Evolutionary conservation across 306 rosid genomes (phyloP).

Genomic region (Biancaea sappan): DNA sequence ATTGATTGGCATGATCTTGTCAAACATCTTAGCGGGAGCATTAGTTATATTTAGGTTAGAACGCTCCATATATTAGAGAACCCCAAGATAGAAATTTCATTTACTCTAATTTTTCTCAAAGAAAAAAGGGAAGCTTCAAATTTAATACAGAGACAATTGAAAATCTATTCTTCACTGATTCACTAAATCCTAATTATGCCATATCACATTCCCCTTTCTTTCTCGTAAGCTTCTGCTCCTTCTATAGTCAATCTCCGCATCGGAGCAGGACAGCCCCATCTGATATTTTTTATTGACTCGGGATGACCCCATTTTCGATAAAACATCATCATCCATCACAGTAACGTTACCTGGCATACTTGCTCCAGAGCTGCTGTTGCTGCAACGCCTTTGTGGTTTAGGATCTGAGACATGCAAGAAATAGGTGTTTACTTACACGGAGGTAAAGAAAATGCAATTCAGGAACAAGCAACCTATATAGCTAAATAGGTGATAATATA

Average conservation of each 20-base stretch:
- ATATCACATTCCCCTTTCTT: conserved; percentile 59
- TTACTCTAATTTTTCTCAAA: conserved; percentile 6
- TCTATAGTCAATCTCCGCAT: conserved; percentile 95
- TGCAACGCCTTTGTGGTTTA: conserved; percentile 53
- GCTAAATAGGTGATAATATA: no score
- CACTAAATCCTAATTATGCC: conserved; percentile 57
- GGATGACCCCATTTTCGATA: conserved; percentile 68
- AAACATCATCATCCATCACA: conserved; percentile 55
- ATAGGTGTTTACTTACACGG: conserved; percentile 31
- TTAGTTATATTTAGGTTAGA: conserved; percentile 79
- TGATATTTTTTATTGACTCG: conserved; percentile 65
- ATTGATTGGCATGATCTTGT: conserved; percentile 54
- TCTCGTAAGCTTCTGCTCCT: conserved; percentile 88
- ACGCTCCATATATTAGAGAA: conserved; percentile 63
- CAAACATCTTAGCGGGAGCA: conserved; percentile 53
- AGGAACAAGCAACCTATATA: conserved; percentile 1
- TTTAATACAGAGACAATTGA: conserved; percentile 51
- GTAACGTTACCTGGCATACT: conserved; percentile 52
- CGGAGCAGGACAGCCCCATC: conserved; percentile 84
- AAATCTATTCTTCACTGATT: conserved; percentile 45
- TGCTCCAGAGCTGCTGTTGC: conserved; percentile 63
- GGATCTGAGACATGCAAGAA: conserved; percentile 57
- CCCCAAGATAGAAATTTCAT: conserved; percentile 42
- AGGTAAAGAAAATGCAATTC: conserved; percentile 22
- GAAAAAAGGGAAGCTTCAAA: conserved; percentile 46